Conservation (phyloP, 345 rosid genomes). For the Sisymbrium altissimum region DNA sequence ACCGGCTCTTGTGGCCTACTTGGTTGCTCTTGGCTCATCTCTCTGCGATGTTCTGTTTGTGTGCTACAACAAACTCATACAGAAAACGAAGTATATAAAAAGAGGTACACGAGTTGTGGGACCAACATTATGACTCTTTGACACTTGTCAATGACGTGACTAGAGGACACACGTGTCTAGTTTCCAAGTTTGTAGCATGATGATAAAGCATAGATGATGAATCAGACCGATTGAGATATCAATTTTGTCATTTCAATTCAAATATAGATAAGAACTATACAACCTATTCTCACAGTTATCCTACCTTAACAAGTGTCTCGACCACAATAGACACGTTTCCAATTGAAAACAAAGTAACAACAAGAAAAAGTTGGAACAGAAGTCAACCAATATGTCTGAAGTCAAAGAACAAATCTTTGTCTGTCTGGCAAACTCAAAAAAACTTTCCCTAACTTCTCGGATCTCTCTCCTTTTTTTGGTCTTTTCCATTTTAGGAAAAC, state of each 20-base stretch:
- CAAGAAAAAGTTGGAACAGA: slow-evolving; percentile 19
- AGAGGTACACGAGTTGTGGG: not conserved
- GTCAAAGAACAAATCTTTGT: slow-evolving; percentile 21
- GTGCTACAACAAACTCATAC: not conserved
- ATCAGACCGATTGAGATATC: not conserved
- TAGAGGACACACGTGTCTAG: slow-evolving; percentile 22
- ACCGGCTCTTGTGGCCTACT: slow-evolving; percentile 46
- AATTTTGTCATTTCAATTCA: not conserved
- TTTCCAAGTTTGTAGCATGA: not conserved
- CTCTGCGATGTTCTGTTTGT: not conserved
- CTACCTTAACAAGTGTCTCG: not conserved
- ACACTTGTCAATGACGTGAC: slow-evolving; percentile 7
- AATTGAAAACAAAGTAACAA: not conserved
- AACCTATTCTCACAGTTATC: not conserved
- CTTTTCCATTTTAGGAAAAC: not conserved
- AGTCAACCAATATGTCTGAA: slow-evolving; percentile 10
- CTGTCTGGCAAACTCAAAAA: not conserved
- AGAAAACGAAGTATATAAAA: not conserved
- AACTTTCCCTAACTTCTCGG: slow-evolving; percentile 13
- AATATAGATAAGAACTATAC: not conserved
- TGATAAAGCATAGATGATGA: slow-evolving; percentile 2
- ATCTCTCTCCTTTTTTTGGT: not conserved
- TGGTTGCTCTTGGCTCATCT: slow-evolving; percentile 71
- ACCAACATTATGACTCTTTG: not conserved
- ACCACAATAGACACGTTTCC: not conserved